Percentiles rank a stretch among this genome's conserved stretches.
phyloP scores from a whole-genome alignment of 225 moss, liverwort and hornwort species.

The Lunularia cruciata region DNA sequence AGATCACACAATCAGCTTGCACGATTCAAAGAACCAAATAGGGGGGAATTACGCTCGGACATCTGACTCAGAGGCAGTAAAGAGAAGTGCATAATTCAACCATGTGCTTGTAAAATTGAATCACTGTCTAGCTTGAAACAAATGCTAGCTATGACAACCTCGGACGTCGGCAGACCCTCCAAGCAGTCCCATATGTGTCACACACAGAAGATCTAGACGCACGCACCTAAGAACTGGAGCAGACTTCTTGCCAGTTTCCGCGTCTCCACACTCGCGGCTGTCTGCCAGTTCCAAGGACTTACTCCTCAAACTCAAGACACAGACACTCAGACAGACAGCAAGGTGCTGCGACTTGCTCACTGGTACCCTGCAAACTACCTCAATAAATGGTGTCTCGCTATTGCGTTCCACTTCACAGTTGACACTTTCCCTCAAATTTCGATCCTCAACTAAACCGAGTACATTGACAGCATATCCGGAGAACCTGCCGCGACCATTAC shows the following conservation, averaged over 20 bases:
- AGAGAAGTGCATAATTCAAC: no score
- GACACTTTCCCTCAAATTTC: slow-evolving; percentile 5
- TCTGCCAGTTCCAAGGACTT: not conserved
- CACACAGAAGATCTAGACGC: not conserved
- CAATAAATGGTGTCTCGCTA: not conserved
- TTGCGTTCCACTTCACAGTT: not conserved
- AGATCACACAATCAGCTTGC: no score
- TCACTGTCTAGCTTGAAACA: no score
- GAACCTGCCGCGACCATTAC: not conserved
- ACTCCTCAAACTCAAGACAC: not conserved
- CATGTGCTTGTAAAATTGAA: no score
- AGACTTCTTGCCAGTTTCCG: slow-evolving; percentile 19
- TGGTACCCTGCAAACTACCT: not conserved
- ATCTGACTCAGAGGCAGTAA: no score
- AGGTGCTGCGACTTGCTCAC: not conserved
- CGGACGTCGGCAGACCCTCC: slow-evolving; percentile 15
- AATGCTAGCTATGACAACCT: not conserved
- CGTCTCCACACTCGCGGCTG: not conserved
- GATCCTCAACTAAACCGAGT: not conserved
- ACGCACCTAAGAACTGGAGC: slow-evolving; percentile 19
- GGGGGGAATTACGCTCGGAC: no score
- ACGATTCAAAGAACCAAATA: no score
- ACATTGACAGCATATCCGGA: not conserved
- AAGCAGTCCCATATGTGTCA: slow-evolving; percentile 9
- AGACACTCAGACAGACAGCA: not conserved